phyloP scores from a whole-genome alignment of 306 rosid genomes.

The Dryas octopetala region DNA sequence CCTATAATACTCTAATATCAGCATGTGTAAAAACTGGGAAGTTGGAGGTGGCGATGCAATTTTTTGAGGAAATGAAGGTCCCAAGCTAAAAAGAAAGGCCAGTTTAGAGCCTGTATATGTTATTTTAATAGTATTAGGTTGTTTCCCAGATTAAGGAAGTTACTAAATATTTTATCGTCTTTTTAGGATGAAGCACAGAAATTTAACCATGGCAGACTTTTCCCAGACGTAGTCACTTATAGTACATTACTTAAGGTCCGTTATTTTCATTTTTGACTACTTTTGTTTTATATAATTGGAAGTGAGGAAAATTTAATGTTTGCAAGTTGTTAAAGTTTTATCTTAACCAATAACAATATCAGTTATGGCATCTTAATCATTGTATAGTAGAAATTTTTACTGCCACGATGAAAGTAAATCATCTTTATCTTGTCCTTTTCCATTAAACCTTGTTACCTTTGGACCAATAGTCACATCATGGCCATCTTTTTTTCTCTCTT shows the following conservation, averaged over 20 bases:
- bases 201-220: conserved; percentile 38
- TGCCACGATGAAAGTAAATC: not conserved
- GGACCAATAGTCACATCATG: not conserved
- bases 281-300: not conserved
- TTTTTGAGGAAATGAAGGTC: conserved; percentile 86
- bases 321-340: not conserved
- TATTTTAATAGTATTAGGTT: conserved; percentile 16
- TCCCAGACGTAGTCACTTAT: conserved; percentile 78
- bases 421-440: not conserved
- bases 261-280: conserved; percentile 15
- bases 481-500: not conserved
- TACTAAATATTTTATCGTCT: conserved; percentile 14
- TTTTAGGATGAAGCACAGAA: conserved; percentile 52
- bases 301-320: not conserved
- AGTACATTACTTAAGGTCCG: conserved; percentile 70
- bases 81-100: conserved; percentile 41
- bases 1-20: conserved; percentile 73
- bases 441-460: not conserved
- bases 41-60: conserved; percentile 60
- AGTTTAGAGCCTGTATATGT: conserved; percentile 42
- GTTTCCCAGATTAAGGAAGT: conserved; percentile 27
- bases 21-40: conserved; percentile 66
- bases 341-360: not conserved
- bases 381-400: not conserved
- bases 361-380: not conserved